These are phyloP conservation scores for Lophiotrema nucula DNA, from an alignment of 495 filamentous ascomycete genomes.

Conservation along the genomic window DNA sequence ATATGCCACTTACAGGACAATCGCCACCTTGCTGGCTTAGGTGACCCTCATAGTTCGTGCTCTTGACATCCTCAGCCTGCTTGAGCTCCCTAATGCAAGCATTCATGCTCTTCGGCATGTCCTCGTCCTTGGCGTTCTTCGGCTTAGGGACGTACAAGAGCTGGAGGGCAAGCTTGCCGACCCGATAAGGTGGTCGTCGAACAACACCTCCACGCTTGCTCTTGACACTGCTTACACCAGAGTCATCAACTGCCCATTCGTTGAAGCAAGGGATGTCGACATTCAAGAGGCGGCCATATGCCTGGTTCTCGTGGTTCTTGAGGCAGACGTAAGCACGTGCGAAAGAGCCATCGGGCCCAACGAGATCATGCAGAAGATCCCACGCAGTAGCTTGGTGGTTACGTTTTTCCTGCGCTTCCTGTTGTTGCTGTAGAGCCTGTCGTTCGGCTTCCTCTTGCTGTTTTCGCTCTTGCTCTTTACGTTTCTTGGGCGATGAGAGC, in stretches of 20 bases:
- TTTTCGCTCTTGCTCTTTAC: slow-evolving; percentile 84
- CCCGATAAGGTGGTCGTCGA: slow-evolving; percentile 82
- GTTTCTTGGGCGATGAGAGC: slow-evolving; percentile 91
- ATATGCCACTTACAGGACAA: slow-evolving; percentile 79
- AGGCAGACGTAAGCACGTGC: slow-evolving; percentile 88
- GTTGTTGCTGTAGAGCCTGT: slow-evolving; percentile 57
- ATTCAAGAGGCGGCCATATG: slow-evolving; percentile 80
- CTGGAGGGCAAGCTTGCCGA: slow-evolving; percentile 91
- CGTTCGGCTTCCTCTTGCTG: slow-evolving; percentile 73
- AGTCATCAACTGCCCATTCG: slow-evolving; percentile 91
- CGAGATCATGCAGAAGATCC: slow-evolving; percentile 81
- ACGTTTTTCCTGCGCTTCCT: slow-evolving; percentile 64
- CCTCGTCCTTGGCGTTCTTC: slow-evolving; percentile 82
- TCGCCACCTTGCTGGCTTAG: slow-evolving; percentile 96
- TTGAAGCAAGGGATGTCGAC: slow-evolving; percentile 94
- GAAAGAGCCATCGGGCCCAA: slow-evolving; percentile 89
- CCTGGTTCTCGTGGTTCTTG: slow-evolving; percentile 82
- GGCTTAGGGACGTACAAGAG: slow-evolving; percentile 91
- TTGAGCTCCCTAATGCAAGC: slow-evolving; percentile 87
- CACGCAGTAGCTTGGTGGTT: slow-evolving; percentile 63
- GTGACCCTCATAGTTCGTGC: slow-evolving; percentile 78
- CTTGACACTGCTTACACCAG: slow-evolving; percentile 71
- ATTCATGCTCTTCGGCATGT: slow-evolving; percentile 99
- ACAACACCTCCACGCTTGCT: slow-evolving; percentile 72
- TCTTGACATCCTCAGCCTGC: slow-evolving; percentile 72